Base-by-base conservation (phyloP, 2,329 filamentous ascomycete species). In the Microdochium paspali region DNA sequence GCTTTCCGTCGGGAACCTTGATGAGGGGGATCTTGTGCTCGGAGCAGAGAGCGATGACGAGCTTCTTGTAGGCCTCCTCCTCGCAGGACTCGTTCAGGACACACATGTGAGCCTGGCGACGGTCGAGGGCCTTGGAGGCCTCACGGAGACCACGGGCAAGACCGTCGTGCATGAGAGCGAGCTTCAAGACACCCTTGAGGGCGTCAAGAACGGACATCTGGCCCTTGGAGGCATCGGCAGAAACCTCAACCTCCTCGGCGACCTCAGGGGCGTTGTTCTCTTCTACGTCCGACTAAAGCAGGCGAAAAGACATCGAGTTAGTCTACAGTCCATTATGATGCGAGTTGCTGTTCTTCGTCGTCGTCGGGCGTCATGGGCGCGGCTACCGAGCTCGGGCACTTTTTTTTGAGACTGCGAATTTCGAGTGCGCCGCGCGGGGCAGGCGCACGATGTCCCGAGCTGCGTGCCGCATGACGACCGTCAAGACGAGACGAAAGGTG, bases 61-160 rank as follows among this genome's bases (percentile, higher is more conserved):
- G 84, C 87, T 98, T 98, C 90, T 98, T 98, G 84, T 98, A 98
- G 61, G 93, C 91, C 77, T 98, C 93, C 84, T 98, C 93, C 80
- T 98, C 93, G 81, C 93, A 98, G 61, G 87, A 85, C 84, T 98
- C 93, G 84, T 98, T 98, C 65, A 98, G 85, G 61, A 98, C 93
- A 73, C 93, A 98, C 90, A 98, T 97, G 80, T 98, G 93, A 52
- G 93, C 93, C 79, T 98, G 88, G 68, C 93, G 90, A 68, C 93
- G 85, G 77, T 98, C 93, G 66, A 98, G 89, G 57, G 93, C 91
- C 83, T 98, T 98, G 79, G 86, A 90, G 58, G 93, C 93, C 79
- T 98, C 93, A 63, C 93, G 90, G 66, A 98, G 89, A 76, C 93
- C 93, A 65, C 93, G 90, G 69, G 93, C 93, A 63, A 98, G 90